Conservation (phyloP, 2,329 filamentous ascomycete genomes). For the Aciculosporium take region DNA sequence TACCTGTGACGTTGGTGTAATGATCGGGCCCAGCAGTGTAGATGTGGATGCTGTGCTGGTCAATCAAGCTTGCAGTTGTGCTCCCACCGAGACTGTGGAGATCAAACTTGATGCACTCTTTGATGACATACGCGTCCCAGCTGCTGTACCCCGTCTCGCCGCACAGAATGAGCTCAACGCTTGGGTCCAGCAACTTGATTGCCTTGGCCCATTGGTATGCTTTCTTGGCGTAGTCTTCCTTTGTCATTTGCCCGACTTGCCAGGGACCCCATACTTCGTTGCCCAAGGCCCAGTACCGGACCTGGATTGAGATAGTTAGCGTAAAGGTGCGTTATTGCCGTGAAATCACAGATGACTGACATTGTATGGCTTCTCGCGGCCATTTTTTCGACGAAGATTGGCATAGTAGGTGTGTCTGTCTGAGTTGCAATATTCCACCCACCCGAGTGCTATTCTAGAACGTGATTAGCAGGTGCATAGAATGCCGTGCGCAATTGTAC, state of each 20-base stretch:
- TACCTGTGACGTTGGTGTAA: not conserved
- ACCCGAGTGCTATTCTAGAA: not conserved
- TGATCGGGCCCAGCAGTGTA: not conserved
- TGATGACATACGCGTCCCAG: not conserved
- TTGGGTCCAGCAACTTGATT: not conserved
- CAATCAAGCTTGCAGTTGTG: not conserved
- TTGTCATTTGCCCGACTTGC: conserved; percentile 1
- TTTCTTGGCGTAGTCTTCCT: not conserved
- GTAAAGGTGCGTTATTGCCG: not conserved
- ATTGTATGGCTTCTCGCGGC: conserved; percentile 1
- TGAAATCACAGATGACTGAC: not conserved
- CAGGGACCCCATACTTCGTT: conserved; percentile 1
- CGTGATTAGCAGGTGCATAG: not conserved
- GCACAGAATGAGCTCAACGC: not conserved
- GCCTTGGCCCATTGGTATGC: conserved; percentile 2
- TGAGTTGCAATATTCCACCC: conserved; percentile 1
- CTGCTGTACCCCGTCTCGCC: not conserved
- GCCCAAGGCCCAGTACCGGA: not conserved
- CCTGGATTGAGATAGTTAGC: not conserved
- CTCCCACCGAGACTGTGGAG: not conserved
- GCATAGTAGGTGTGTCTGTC: not conserved
- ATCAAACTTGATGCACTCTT: conserved; percentile 1
- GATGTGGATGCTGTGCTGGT: conserved; percentile 1
- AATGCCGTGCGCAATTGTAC: not conserved
- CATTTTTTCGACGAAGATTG: not conserved